Conservation (phyloP, 495 filamentous ascomycete genomes). For the Penicillium coffeae region DNA sequence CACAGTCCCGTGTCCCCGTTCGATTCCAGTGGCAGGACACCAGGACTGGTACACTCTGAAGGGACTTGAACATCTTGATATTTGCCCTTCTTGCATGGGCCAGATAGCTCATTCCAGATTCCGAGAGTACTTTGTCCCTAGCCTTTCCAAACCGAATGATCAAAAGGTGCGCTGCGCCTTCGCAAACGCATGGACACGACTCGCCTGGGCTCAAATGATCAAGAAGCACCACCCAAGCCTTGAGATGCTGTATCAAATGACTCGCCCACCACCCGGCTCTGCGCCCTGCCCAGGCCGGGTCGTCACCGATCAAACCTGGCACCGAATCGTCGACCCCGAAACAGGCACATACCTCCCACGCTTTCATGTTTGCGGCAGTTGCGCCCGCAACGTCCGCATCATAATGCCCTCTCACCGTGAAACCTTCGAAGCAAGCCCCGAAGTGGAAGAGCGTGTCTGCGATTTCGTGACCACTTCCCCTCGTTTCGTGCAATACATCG, state of each 20-base stretch:
- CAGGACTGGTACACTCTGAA: constrained; percentile 66
- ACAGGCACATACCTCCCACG: constrained; percentile 47
- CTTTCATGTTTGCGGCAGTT: constrained; percentile 56
- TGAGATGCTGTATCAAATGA: constrained; percentile 53
- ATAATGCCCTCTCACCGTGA: constrained; percentile 49
- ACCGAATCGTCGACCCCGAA: constrained; percentile 53
- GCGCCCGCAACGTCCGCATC: constrained; percentile 48
- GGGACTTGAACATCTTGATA: constrained; percentile 51
- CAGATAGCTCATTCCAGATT: constrained; percentile 54
- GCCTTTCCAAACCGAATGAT: constrained; percentile 33
- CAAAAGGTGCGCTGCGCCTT: constrained; percentile 55
- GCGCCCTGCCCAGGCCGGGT: constrained; percentile 50
- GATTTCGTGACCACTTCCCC: constrained; percentile 48
- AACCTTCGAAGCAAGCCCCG: constrained; percentile 39
- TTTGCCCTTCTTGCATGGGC: constrained; percentile 61
- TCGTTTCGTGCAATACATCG: constrained; percentile 58
- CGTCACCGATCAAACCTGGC: constrained; percentile 51
- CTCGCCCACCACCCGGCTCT: constrained; percentile 36
- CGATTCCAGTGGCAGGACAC: constrained; percentile 42
- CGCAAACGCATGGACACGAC: constrained; percentile 59
- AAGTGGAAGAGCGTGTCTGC: constrained; percentile 38
- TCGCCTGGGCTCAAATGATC: constrained; percentile 62
- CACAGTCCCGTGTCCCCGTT: constrained; percentile 54
- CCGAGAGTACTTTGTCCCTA: constrained; percentile 48
- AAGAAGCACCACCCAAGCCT: constrained; percentile 51